phyloP scores from a whole-genome alignment of 75 land plant genomes.

The Adiantum capillusveneris region DNA sequence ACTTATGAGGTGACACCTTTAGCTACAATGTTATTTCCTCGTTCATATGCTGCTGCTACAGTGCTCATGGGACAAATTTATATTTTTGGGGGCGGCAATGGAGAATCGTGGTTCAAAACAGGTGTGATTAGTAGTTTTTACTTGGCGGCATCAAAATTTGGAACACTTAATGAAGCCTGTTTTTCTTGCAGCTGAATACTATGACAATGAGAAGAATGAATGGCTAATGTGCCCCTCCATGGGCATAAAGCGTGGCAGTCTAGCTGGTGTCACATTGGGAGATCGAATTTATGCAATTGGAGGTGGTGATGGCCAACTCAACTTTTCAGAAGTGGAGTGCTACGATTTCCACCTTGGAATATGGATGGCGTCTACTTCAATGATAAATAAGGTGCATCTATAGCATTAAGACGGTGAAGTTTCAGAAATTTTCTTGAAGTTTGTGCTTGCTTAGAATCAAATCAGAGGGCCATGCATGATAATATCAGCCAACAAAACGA shows the following conservation, averaged over 20 bases:
- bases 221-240: conserved; percentile 53
- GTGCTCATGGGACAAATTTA: conserved; percentile 43
- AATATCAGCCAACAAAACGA: too few species aligned
- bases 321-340: conserved; percentile 73
- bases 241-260: conserved; percentile 48
- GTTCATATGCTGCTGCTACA: conserved; percentile 57
- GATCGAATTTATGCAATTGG: conserved; percentile 69
- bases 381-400: conserved; percentile 72
- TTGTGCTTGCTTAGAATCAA: too few species aligned
- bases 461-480: too few species aligned
- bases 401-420: too few species aligned
- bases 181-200: conserved; percentile 57
- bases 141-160: not conserved
- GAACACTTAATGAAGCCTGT: not conserved
- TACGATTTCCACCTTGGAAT: conserved; percentile 59
- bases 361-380: conserved; percentile 45
- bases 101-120: conserved; percentile 56
- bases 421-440: too few species aligned
- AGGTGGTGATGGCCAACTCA: conserved; percentile 58
- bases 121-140: conserved; percentile 22
- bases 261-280: conserved; percentile 58
- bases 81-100: conserved; percentile 73
- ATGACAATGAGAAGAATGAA: conserved; percentile 26
- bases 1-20: not conserved
- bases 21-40: conserved; percentile 1